phyloP scores from a whole-genome alignment of 805 yeast species.

The Barnettozyma sucrosica region DNA sequence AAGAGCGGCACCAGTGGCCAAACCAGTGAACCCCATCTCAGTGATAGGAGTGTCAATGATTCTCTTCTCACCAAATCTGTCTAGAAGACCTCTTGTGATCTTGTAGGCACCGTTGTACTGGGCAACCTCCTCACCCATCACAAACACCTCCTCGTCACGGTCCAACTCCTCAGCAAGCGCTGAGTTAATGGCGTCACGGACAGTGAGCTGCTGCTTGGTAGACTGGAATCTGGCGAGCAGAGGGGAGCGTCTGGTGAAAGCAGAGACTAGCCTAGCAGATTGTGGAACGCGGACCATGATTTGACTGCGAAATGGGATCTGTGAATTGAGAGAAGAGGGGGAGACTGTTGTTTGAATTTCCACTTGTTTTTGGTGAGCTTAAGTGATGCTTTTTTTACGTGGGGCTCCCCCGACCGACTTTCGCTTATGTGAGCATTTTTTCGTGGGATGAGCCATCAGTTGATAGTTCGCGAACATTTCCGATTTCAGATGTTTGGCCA shows the following conservation, averaged over 20 bases:
- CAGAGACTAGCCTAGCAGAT: conserved; percentile 6
- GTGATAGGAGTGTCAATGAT: conserved; percentile 94
- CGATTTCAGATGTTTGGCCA: not conserved
- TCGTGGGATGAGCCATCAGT: not conserved
- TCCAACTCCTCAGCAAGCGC: conserved; percentile 98
- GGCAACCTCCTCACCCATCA: conserved; percentile 99
- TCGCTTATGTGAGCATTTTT: not conserved
- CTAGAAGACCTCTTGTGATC: conserved; percentile 91
- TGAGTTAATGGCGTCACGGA: conserved; percentile 92
- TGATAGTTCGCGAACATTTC: not conserved
- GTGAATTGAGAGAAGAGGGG: conserved; percentile 1
- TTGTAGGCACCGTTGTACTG: conserved; percentile 99
- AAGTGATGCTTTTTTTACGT: not conserved
- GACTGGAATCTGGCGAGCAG: conserved; percentile 19
- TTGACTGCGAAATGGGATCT: conserved; percentile 2
- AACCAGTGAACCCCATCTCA: conserved; percentile 98
- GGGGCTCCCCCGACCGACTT: not conserved
- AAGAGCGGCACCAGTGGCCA: conserved; percentile 79
- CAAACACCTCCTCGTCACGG: conserved; percentile 86
- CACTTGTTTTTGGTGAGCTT: not conserved
- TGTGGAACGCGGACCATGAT: not conserved
- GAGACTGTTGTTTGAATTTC: not conserved
- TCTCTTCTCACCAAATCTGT: conserved; percentile 65
- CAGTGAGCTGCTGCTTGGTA: conserved; percentile 56
- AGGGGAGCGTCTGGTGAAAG: conserved; percentile 7